These are phyloP conservation scores for Nicotiana paniculata DNA, from an alignment of 257 asterid genomes.

Conservation along the genomic window DNA sequence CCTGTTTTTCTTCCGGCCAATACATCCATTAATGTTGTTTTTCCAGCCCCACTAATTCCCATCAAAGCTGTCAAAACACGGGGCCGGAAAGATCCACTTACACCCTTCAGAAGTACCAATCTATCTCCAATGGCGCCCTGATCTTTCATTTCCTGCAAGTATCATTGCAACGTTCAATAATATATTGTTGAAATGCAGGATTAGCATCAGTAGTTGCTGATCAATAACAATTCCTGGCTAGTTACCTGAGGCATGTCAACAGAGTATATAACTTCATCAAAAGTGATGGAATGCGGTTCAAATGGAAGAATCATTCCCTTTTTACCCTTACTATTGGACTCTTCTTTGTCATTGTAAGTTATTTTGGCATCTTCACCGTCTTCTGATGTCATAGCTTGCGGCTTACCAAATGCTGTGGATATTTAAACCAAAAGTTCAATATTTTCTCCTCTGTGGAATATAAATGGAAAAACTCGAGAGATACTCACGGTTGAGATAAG, in stretches of 20 bases:
- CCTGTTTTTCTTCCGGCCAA: slow-evolving; percentile 10
- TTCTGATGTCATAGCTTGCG: neutral
- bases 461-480: neutral
- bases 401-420: neutral
- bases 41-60: slow-evolving; percentile 15
- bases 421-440: neutral
- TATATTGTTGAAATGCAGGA: neutral
- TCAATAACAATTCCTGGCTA: neutral
- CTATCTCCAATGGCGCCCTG: slow-evolving; percentile 5
- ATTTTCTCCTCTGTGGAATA: neutral
- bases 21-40: slow-evolving; percentile 12
- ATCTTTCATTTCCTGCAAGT: slow-evolving; percentile 12
- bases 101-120: slow-evolving; percentile 6
- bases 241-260: slow-evolving; percentile 62
- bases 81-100: slow-evolving; percentile 7
- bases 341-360: neutral
- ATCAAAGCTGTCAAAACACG: slow-evolving; percentile 15
- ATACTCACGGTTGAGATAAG: neutral
- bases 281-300: slow-evolving; percentile 44
- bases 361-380: neutral
- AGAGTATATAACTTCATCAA: slow-evolving; percentile 43
- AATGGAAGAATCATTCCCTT: slow-evolving; percentile 50
- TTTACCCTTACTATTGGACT: neutral
- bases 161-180: neutral
- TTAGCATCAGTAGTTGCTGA: neutral